These are phyloP conservation scores for Talaromyces sp. DNA, from an alignment of 2,329 filamentous ascomycete genomes.

Conservation along the genomic window DNA sequence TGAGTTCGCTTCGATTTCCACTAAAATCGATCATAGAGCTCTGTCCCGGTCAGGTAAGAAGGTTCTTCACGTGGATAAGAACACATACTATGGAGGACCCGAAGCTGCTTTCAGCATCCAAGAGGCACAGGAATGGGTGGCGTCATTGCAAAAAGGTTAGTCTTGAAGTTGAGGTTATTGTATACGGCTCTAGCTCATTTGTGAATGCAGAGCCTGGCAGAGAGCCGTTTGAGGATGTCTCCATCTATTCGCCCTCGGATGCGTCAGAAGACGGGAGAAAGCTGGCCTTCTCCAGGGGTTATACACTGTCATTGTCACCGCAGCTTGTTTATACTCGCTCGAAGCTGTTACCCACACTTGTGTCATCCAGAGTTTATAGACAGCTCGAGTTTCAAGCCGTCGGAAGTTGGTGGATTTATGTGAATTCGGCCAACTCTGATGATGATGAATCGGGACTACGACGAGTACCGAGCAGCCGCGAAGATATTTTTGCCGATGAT, in stretches of 20 bases:
- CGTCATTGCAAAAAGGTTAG: constrained; percentile 43
- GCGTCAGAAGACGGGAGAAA: constrained; percentile 22
- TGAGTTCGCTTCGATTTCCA: constrained; percentile 47
- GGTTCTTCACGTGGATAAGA: constrained; percentile 82
- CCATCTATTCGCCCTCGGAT: constrained; percentile 27
- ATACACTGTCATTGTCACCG: constrained; percentile 79
- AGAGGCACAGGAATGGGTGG: constrained; percentile 74
- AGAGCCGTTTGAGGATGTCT: constrained; percentile 41
- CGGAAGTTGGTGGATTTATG: constrained; percentile 82
- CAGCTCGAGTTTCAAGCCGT: constrained; percentile 93
- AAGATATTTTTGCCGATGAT: constrained; percentile 82
- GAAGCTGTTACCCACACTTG: constrained; percentile 70
- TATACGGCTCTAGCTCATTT: constrained; percentile 14
- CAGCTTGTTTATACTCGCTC: constrained; percentile 84
- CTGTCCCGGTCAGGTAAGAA: constrained; percentile 90
- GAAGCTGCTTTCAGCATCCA: constrained; percentile 83
- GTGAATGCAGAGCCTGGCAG: constrained; percentile 29
- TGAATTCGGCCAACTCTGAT: constrained; percentile 21
- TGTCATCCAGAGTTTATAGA: constrained; percentile 83
- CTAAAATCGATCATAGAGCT: constrained; percentile 63
- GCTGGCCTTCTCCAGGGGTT: constrained; percentile 62
- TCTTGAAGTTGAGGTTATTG: constrained; percentile 2
- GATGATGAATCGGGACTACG: constrained; percentile 47
- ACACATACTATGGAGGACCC: constrained; percentile 80
- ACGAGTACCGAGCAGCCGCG: constrained; percentile 80